Evolutionary conservation across 2,329 filamentous ascomycete genomes (phyloP), one percentile per base, ranked within the genome.

Genomic region (Metarhizium album): DNA sequence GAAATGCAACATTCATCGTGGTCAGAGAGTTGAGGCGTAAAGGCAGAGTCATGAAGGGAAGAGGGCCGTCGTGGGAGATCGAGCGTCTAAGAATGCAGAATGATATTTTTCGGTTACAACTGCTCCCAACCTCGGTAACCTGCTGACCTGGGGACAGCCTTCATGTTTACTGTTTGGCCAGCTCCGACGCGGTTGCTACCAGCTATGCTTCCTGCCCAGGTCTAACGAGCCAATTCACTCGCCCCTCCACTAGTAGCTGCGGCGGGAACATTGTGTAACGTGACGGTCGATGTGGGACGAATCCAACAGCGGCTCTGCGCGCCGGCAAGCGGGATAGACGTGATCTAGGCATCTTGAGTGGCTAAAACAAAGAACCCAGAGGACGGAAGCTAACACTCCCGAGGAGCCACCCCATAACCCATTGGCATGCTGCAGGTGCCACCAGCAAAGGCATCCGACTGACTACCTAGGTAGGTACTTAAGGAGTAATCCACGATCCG

Each of bases 1-100:
- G 68, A 33, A 53, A n/a, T n/a, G 49, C 49, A 18, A 33, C 48
- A 33, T 53, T 52, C 56, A 58, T 58, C 49, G 52, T 54, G 20
- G 22, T 43, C 40, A 24, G 9, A 20, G 37, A 43, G 40, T 14
- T 43, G 22, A 13, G 11, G n/a, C 4, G 20, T 6, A 22, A 22
- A 5, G 40, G 27, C 27, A 29, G 11, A 29, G 27, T 29, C 27
- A 29, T 29, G 11, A 29, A 29, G 40, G 22, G 20, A 23, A 22
- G 18, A 23, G 40, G 18, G 22, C 8, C 6, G 38, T 22, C 18
- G 38, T 42, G 7, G 38, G 18, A 22, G 38, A 22, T 37, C 8
- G 35, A 37, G n/a, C 11, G 35, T 37, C 35, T 18, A 37, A 16
- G n/a, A 37, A 37, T 37, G 11, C 35, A 37, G n/a, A 18, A 37